Conservation (phyloP, 2,329 filamentous ascomycete species). For the Pseudohalonectria lignicola region DNA sequence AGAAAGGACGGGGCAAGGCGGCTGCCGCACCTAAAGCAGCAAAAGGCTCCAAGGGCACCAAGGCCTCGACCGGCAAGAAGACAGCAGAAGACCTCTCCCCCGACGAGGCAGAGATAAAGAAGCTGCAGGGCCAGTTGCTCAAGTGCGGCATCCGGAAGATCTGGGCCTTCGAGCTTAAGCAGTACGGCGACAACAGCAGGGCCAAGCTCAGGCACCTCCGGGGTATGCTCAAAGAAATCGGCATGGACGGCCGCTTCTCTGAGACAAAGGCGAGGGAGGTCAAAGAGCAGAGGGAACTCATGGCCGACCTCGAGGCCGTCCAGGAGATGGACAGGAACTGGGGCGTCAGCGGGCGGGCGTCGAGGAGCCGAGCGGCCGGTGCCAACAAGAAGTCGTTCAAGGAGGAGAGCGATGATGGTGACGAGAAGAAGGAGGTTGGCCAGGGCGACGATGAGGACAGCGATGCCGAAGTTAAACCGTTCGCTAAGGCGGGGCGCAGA, state of each 20-base stretch:
- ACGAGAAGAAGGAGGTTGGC: constrained; percentile 6
- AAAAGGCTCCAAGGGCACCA: constrained; percentile 2
- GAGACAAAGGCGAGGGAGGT: constrained; percentile 76
- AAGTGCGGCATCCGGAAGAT: constrained; percentile 92
- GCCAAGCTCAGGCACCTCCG: constrained; percentile 78
- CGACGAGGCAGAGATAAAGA: constrained; percentile 74
- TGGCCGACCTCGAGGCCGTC: constrained; percentile 74
- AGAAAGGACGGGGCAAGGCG: constrained; percentile 8
- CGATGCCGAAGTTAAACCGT: constrained; percentile 21
- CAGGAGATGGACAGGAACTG: constrained; percentile 71
- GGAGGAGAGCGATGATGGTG: constrained; percentile 20
- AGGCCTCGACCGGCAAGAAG: constrained; percentile 1
- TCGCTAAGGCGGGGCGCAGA: constrained; percentile 32
- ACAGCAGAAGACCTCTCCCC: constrained; percentile 26
- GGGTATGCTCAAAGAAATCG: constrained; percentile 65
- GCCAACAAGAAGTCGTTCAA: constrained; percentile 22
- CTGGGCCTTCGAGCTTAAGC: constrained; percentile 76
- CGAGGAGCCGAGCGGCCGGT: constrained; percentile 26
- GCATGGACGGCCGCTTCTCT: constrained; percentile 85
- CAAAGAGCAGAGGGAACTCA: constrained; percentile 75
- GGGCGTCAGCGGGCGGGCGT: constrained; percentile 43
- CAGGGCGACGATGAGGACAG: constrained; percentile 3
- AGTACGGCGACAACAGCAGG: constrained; percentile 56
- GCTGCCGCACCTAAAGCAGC: constrained; percentile 3
- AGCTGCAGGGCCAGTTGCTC: constrained; percentile 70